Evolutionary conservation across 139 green algal genomes (phyloP).

Genomic region (Choricystis sp.): DNA sequence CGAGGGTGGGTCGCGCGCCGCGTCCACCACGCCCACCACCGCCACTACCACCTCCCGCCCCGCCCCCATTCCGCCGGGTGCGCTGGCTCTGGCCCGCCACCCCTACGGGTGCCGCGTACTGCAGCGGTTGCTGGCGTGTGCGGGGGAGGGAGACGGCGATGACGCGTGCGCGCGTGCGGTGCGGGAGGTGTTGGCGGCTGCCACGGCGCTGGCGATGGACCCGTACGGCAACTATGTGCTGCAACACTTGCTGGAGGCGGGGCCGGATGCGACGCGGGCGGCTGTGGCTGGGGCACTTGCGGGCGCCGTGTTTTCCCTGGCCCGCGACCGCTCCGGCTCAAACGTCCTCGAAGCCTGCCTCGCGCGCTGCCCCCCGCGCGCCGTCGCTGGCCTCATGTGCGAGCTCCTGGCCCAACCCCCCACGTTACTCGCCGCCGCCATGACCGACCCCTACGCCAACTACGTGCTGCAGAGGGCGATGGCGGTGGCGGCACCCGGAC

Average conservation of each 20-base stretch:
- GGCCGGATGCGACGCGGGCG: slow-evolving; percentile 13
- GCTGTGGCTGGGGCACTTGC: slow-evolving; percentile 9
- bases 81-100: background rate
- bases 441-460: slow-evolving; percentile 66
- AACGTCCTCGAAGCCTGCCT: slow-evolving; percentile 91
- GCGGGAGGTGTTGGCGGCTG: slow-evolving; percentile 11
- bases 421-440: background rate
- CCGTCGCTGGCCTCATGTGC: slow-evolving; percentile 18
- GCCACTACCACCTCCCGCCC: background rate
- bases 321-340: slow-evolving; percentile 79
- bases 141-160: background rate
- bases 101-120: background rate
- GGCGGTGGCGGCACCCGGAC: background rate
- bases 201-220: slow-evolving; percentile 48
- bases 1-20: no score
- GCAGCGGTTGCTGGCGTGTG: background rate
- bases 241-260: slow-evolving; percentile 44
- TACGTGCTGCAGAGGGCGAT: slow-evolving; percentile 86
- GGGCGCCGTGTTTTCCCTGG: slow-evolving; percentile 4
- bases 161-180: no score
- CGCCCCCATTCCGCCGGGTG: no score
- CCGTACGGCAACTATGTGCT: slow-evolving; percentile 87
- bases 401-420: background rate
- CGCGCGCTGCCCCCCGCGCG: slow-evolving; percentile 26
- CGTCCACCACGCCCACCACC: background rate